Conservation (phyloP, 2,329 filamentous ascomycete genomes). For the Phaeosphaeria sp. region DNA sequence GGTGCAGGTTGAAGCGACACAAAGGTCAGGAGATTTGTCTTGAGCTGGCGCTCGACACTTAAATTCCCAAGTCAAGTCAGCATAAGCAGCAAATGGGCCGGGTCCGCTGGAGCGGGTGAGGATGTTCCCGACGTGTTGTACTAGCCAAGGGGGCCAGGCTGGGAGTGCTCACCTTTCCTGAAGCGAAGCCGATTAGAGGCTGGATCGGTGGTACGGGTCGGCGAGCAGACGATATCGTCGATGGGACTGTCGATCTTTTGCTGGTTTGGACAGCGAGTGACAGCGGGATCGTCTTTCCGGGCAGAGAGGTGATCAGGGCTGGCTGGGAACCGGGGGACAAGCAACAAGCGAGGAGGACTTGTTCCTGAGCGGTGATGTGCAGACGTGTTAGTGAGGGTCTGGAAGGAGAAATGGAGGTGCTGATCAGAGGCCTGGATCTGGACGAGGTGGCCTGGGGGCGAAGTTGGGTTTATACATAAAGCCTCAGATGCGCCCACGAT, state of each 20-base stretch:
- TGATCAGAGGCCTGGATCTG: slow-evolving; percentile 45
- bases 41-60: slow-evolving; percentile 23
- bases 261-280: slow-evolving; percentile 27
- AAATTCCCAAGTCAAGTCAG: slow-evolving; percentile 33
- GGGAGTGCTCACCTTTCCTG: slow-evolving; percentile 43
- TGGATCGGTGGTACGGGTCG: slow-evolving; percentile 37
- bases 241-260: slow-evolving; percentile 33
- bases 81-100: slow-evolving; percentile 29
- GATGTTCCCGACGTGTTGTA: slow-evolving; percentile 30
- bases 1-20: slow-evolving; percentile 8
- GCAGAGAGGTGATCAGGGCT: slow-evolving; percentile 27
- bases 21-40: slow-evolving; percentile 15
- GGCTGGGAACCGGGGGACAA: slow-evolving; percentile 34
- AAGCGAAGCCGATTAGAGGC: slow-evolving; percentile 30
- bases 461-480: slow-evolving; percentile 47
- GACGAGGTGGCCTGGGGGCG: slow-evolving; percentile 38
- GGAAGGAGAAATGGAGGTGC: slow-evolving; percentile 31
- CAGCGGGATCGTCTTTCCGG: slow-evolving; percentile 31
- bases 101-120: slow-evolving; percentile 13
- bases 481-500: slow-evolving; percentile 28
- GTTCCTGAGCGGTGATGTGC: slow-evolving; percentile 10
- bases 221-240: slow-evolving; percentile 29
- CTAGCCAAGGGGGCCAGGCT: slow-evolving; percentile 20
- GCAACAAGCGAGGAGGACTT: slow-evolving; percentile 22
- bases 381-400: slow-evolving; percentile 20